A percentile compares a stretch with the other conserved stretches of the same genome.
Conservation (phyloP, 139 green algal genomes). For the Marvania coccoides region DNA sequence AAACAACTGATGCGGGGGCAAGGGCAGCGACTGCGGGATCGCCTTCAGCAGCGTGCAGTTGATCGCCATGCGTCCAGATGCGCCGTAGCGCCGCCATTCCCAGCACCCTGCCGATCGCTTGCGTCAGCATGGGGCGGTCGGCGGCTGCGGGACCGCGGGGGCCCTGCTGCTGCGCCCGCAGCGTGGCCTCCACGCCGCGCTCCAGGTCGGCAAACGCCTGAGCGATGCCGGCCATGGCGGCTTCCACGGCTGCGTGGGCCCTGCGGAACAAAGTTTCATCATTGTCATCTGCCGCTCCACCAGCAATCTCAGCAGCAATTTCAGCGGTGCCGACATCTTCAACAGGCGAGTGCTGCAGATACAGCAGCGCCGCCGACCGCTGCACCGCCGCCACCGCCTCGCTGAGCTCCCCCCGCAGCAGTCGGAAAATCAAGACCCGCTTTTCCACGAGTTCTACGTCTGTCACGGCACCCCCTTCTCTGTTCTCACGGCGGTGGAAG, state of each 20-base stretch:
- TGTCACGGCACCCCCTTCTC: background rate
- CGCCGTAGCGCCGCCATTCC: background rate
- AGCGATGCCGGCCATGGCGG: background rate
- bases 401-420: conserved; percentile 22
- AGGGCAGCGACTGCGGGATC: background rate
- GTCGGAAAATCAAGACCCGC: conserved; percentile 23
- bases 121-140: background rate
- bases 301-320: too few relatives aligned
- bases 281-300: background rate
- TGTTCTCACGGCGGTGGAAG: background rate
- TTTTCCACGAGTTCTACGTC: conserved; percentile 25
- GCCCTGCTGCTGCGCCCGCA: conserved; percentile 11
- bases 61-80: background rate
- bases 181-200: background rate
- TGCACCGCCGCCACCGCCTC: conserved; percentile 35
- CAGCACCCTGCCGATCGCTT: background rate
- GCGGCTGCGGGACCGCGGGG: background rate
- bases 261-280: background rate
- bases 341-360: conserved; percentile 14
- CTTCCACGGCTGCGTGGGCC: background rate
- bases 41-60: background rate
- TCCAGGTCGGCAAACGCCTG: conserved; percentile 7
- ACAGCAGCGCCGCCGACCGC: conserved; percentile 7
- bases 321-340: too few relatives aligned
- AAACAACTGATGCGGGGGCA: background rate